phyloP scores from a whole-genome alignment of 495 filamentous ascomycete species.

The Sordaria brevicollis region DNA sequence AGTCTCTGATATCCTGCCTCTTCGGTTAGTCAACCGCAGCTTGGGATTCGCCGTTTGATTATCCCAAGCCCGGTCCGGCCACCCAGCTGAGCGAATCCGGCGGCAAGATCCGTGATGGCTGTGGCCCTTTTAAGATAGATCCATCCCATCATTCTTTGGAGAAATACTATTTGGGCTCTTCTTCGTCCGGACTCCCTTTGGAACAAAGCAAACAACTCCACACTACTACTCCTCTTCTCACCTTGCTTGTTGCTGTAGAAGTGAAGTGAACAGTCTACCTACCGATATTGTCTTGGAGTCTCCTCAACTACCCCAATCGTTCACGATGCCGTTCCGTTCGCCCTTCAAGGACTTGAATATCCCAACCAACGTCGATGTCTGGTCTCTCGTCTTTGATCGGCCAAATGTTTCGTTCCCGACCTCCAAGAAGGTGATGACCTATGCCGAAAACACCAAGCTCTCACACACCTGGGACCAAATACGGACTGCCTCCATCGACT shows the following conservation, averaged over 20 bases:
- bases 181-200: background rate
- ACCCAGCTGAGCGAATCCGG: background rate
- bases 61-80: background rate
- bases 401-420: slow-evolving; percentile 6
- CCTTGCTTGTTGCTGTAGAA: no score
- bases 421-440: slow-evolving; percentile 58
- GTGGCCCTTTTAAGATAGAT: background rate
- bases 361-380: slow-evolving; percentile 55
- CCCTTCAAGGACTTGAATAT: slow-evolving; percentile 48
- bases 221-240: no score
- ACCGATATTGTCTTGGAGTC: no score
- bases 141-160: background rate
- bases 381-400: slow-evolving; percentile 55
- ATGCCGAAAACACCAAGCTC: slow-evolving; percentile 56
- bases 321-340: slow-evolving; percentile 46
- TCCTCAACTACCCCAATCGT: background rate
- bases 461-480: slow-evolving; percentile 66
- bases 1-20: background rate
- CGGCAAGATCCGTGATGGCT: background rate
- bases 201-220: background rate
- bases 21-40: background rate
- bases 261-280: background rate
- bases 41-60: background rate
- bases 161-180: background rate
- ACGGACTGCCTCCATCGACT: slow-evolving; percentile 53